Base-by-base conservation (phyloP, 345 rosid species). In the Excoecaria agallocha region DNA sequence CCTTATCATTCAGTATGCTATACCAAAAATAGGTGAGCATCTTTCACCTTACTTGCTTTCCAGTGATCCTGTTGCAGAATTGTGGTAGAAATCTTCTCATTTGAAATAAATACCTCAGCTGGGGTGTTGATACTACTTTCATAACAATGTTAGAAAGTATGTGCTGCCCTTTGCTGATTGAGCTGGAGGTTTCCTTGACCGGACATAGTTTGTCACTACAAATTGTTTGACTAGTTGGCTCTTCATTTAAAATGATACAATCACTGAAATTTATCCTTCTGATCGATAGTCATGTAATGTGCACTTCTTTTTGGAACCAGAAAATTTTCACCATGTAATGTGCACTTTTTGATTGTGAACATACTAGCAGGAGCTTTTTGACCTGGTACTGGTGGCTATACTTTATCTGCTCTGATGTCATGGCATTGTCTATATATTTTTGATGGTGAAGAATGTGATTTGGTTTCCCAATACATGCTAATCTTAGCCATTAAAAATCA, bases 1-100 rank as follows among this genome's bases (percentile, higher is more conserved):
- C 85, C 94, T 94, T 74, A 75, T 90, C 57, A 74, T 89, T 77
- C 97, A 80, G 77, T 90, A 85, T 80, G 81, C 84, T 19, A 87
- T 87, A 6, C 89, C 93, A 8, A 86, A 87, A 83, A 81, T 82
- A 80, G 98, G 98, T 91, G 82, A 79, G 76, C 41, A 68, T 25
- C 19, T 59, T 75, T 37, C 66, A 66, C 43, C 41, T 73, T 78
- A 49, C 60, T 6, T 20, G 25, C 51, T 24, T 51, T 67, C 16
- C 66, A 12, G 10, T 61, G 45, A 61, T 35, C 2, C 17, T 35
- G 45, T 76, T 66, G 51, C 30, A 35, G 22, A 41, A 52, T 80
- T 51, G 24, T 58, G 61, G 6, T 66, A 15, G 12, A 20, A 66
- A 8, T 24, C 16, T 66, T 45, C 5, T 24, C 71, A 4, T 49